Evolutionary conservation across 176 grass and related monocot genomes (phyloP), one percentile per base, ranked within the genome.

Genomic region (Musa schizocarpa): DNA sequence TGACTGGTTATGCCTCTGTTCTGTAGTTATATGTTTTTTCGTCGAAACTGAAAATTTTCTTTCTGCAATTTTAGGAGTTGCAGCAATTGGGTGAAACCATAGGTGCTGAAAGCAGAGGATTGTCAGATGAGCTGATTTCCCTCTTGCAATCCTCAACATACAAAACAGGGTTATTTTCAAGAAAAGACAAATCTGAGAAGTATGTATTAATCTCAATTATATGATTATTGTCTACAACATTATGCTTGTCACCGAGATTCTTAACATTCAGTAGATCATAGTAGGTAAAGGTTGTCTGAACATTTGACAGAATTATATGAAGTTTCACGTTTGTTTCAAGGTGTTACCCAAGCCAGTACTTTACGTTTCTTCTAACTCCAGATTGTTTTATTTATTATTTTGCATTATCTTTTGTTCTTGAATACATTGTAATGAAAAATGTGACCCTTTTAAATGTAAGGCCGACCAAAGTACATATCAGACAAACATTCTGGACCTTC

Each of bases 51-150:
- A 68, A 50, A 68, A 70, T 71, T 52, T 67, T 22, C 26, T 67
- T 24, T 67, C 22, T 26, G 64, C 13, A 43, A 43, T 43, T 71
- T 65, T 81, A 97, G 93, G 90, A 97, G 85, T 83, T 97, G 63
- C 87, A 90, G 81, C 85, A 88, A 29, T 87, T 97, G 82, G 90
- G 89, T 64, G 93, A 92, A 77, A 77, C 72, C 54, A 97, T 97
- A 52, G 93, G 93, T 29, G 85, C 81, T 20, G 66, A 88, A 83
- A 88, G 87, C 75, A 92, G 83, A 97, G 93, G 93, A 51, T 63
- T 97, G 53, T 73, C 90, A 53, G 83, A 90, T 79, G 68, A 79
- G 71, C 21, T 77, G 71, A 92, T 96, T 86, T 74, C 81, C 52
- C 69, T 74, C 69, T 74, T 96, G 74, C 85, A 66, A 24, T 79